Evolutionary conservation across 1,284 basidiomycete genomes (phyloP), one percentile per base, ranked within the genome.

Genomic region (Kalmanozyma brasiliensis): DNA sequence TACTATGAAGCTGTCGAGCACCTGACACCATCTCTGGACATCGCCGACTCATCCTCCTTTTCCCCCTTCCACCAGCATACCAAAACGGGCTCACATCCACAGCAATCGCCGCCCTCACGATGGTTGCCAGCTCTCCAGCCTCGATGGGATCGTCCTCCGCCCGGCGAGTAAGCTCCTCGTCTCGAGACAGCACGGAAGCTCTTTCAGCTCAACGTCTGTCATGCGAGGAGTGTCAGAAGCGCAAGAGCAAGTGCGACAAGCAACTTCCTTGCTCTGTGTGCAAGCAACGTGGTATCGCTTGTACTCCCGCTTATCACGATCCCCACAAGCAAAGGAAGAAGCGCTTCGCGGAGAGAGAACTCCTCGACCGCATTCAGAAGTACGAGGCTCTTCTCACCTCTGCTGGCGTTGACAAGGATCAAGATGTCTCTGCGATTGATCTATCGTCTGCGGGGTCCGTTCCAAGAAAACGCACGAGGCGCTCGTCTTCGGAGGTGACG

Each of bases 171-270:
- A 16, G 11, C 24, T 14, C 36, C 14, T 6, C 24, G 14, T 14
- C 36, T 22, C 35, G 20, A 19, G 1, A 2, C 17, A n/a, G 19
- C 14, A 8, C 22, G 24, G 24, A 11, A 9, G 8, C 41, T 9
- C 41, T 11, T 29, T 11, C 26, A 37, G 24, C 29, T 17, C 49
- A 52, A 20, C 53, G 32, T 2, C 43, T 49, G 3, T 58, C 56
- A 2, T 58, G 56, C 24, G 29, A 34, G 9, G 47, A 49, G 16
- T 58, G 56, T 24, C 56, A 58, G 9, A 51, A 45, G 34, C 41
- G 56, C 20, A 58, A 58, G 36, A 41, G 26, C 26, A 58, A 51
- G 32, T 58, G 56, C 48, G 56, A 58, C 48, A 58, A 51, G 30
- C 24, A 51, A 20, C 9, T 29, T 1, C 47, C 56, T 7, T 58